Evolutionary conservation across 2,329 filamentous ascomycete species (phyloP).

Genomic region (Fusarium sp.): DNA sequence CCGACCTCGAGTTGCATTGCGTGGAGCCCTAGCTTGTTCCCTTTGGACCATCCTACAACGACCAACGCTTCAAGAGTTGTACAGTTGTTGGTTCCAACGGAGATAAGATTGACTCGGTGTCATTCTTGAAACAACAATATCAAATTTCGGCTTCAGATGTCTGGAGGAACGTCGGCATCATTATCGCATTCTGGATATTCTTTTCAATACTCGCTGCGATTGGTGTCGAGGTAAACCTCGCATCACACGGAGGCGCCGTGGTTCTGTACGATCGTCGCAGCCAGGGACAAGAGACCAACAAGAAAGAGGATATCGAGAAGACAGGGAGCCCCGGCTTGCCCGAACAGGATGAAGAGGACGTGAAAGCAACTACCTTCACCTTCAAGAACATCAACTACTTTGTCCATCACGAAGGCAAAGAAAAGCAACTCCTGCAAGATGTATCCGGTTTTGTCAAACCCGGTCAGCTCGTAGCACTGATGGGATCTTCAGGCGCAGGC

Average conservation of each 20-base stretch:
- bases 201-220: neutral
- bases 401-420: conserved; percentile 66
- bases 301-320: neutral
- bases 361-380: conserved; percentile 64
- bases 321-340: neutral
- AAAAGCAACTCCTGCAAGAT: conserved; percentile 69
- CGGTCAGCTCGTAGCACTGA: conserved; percentile 76
- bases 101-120: neutral
- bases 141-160: neutral
- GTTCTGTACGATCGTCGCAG: neutral
- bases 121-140: neutral
- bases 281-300: neutral
- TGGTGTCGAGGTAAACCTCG: neutral
- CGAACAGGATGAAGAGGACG: neutral
- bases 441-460: conserved; percentile 81
- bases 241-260: neutral
- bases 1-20: no score
- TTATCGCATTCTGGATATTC: neutral
- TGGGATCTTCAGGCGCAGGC: conserved; percentile 82
- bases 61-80: neutral
- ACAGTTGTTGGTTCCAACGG: neutral
- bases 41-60: conserved; percentile 18
- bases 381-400: conserved; percentile 80
- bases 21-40: no score
- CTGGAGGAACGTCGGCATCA: conserved; percentile 1